Conservation (phyloP, 1,139 yeast species). For the Pichia sp. region DNA sequence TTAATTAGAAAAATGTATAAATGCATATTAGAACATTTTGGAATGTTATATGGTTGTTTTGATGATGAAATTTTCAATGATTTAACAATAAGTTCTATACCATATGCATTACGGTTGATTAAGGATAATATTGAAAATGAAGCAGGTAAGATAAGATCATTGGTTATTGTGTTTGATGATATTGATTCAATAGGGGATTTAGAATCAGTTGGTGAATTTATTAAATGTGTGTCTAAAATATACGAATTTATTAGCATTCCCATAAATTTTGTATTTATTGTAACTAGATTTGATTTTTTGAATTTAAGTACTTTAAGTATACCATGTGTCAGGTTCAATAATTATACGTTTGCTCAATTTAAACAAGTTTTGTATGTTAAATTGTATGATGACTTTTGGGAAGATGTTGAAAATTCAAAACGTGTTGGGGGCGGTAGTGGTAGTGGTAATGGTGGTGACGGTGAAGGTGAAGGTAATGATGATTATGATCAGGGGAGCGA, state of each 20-base stretch:
- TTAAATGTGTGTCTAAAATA: conserved; percentile 21
- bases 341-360: conserved; percentile 19
- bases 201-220: conserved; percentile 22
- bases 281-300: conserved; percentile 21
- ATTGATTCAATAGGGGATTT: conserved; percentile 20
- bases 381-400: conserved; percentile 18
- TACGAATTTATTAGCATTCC: conserved; percentile 23
- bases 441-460: background rate
- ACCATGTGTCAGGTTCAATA: conserved; percentile 22
- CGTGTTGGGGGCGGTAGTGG: background rate
- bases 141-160: conserved; percentile 8
- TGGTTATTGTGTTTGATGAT: conserved; percentile 24
- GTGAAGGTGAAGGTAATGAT: background rate
- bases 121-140: background rate
- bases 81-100: background rate
- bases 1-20: background rate
- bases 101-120: background rate
- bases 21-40: background rate
- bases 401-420: background rate
- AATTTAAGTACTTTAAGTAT: conserved; percentile 21
- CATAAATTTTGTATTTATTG: conserved; percentile 21
- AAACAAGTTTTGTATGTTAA: conserved; percentile 18
- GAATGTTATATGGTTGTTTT: background rate
- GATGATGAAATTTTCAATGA: background rate
- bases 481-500: background rate